phyloP scores from a whole-genome alignment of 1,284 basidiomycete genomes.

The Phenoliferia sp. region DNA sequence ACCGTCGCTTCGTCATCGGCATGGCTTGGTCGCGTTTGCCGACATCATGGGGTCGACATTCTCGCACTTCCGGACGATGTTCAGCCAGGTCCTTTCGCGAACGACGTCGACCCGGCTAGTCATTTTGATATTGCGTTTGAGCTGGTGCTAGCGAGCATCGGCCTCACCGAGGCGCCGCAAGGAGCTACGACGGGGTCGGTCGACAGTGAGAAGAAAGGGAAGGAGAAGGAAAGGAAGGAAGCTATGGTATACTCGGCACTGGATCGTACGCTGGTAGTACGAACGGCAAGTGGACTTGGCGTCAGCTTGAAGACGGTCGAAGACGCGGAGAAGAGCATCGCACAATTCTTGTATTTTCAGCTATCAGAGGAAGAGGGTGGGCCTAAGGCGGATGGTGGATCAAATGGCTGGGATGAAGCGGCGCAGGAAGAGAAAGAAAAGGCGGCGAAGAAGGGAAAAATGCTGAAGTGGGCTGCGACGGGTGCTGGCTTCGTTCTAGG shows the following conservation, averaged over 20 bases:
- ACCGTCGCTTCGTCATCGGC: neutral
- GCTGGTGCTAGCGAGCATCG: conserved; percentile 24
- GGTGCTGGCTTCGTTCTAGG: conserved; percentile 48
- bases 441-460: conserved; percentile 37
- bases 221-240: conserved; percentile 1
- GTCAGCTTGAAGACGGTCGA: conserved; percentile 41
- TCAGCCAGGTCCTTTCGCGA: neutral
- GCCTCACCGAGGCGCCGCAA: conserved; percentile 16
- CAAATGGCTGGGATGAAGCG: conserved; percentile 40
- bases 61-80: conserved; percentile 9
- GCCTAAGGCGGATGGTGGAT: conserved; percentile 5
- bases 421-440: conserved; percentile 37
- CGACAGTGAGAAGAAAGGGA: neutral
- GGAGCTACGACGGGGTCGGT: neutral
- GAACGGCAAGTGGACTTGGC: conserved; percentile 40
- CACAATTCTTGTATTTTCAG: conserved; percentile 44
- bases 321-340: conserved; percentile 35
- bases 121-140: conserved; percentile 24
- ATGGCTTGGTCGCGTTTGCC: conserved; percentile 19
- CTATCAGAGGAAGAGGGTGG: conserved; percentile 34
- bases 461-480: conserved; percentile 46
- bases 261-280: conserved; percentile 40
- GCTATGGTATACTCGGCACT: conserved; percentile 43
- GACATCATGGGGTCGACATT: conserved; percentile 18
- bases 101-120: neutral